Percentiles rank a stretch among this genome's conserved stretches.
phyloP scores from a whole-genome alignment of 208 protist species.

The Wallacemonas sp. region DNA sequence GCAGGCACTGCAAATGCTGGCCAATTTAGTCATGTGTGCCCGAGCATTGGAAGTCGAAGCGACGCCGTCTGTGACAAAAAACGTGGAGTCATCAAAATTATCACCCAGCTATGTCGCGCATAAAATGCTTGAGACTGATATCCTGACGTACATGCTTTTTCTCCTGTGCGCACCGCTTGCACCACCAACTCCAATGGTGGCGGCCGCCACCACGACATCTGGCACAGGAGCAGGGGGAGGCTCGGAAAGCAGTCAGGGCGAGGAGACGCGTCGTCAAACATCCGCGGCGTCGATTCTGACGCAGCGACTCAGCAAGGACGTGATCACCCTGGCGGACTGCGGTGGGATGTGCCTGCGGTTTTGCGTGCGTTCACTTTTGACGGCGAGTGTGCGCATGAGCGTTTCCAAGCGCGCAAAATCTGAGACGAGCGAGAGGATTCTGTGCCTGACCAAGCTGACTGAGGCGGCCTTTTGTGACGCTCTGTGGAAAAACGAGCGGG shows the following conservation, averaged over 20 bases:
- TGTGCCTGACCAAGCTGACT: neutral
- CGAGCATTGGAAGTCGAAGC: no score
- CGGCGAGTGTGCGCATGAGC: neutral
- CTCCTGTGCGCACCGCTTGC: neutral
- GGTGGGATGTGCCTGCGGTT: neutral
- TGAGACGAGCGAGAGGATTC: neutral
- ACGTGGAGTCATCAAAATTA: neutral
- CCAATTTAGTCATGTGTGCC: no score
- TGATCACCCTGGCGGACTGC: neutral
- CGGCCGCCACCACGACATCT: no score
- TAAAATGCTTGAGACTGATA: neutral
- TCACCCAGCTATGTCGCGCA: neutral
- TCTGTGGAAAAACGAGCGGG: neutral
- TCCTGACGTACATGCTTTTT: conserved; percentile 6
- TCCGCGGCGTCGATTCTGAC: neutral
- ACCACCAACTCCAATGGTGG: neutral
- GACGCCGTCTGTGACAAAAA: no score
- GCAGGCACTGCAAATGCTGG: neutral
- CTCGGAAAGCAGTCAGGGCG: neutral
- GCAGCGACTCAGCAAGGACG: neutral
- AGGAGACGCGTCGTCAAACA: neutral
- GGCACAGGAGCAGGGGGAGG: no score
- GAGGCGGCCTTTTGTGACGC: neutral
- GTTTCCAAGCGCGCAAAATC: neutral
- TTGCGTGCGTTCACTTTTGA: neutral